These are phyloP conservation scores for Fraxinus sp. DNA, from an alignment of 305 asterid genomes.

Conservation along the genomic window DNA sequence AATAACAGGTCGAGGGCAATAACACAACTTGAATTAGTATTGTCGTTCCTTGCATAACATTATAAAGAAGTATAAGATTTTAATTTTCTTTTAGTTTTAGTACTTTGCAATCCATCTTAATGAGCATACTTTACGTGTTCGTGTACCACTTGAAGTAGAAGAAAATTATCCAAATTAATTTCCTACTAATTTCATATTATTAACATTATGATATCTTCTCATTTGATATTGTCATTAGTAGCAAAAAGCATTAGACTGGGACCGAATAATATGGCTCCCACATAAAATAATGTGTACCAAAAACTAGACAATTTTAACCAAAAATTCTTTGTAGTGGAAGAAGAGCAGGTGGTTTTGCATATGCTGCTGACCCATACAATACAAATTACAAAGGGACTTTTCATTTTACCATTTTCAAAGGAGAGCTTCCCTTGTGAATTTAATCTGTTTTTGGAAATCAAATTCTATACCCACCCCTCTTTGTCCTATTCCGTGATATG, in stretches of 20 bases:
- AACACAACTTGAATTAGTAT: neutral
- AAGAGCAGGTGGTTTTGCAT: constrained; percentile 30
- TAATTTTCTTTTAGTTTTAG: too few relatives aligned
- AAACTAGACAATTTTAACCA: neutral
- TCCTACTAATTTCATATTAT: too few relatives aligned
- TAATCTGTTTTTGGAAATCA: constrained; percentile 18
- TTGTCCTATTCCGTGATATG: constrained; percentile 22
- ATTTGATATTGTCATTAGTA: neutral
- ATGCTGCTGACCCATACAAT: constrained; percentile 15
- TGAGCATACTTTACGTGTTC: too few relatives aligned
- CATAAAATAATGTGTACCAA: neutral
- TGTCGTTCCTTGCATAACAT: too few relatives aligned
- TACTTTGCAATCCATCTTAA: too few relatives aligned
- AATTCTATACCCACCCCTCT: neutral
- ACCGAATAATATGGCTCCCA: neutral
- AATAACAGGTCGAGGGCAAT: neutral
- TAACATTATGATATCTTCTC: too few relatives aligned
- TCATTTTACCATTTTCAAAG: neutral
- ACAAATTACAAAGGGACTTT: too few relatives aligned
- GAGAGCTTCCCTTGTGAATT: constrained; percentile 21
- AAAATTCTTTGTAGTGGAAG: neutral
- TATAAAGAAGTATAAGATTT: too few relatives aligned
- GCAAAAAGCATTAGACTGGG: neutral
- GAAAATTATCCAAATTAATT: too few relatives aligned
- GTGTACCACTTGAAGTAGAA: too few relatives aligned